Base-by-base conservation (phyloP, 192 early-diverging fungal genomes). In the Backusella mclennaniae region DNA sequence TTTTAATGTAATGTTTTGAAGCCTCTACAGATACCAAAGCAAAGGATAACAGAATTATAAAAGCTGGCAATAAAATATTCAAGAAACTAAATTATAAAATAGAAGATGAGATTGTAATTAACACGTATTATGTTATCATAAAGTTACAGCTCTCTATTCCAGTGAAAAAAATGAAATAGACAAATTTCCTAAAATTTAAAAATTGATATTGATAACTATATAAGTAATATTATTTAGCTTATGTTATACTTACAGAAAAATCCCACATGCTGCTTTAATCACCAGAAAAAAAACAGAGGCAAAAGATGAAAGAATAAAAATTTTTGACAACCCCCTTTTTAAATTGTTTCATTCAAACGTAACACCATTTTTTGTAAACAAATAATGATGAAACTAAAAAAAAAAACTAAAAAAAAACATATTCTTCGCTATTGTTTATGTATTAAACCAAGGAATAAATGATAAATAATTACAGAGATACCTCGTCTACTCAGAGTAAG, bases 61-160 rank as follows among this genome's bases (percentile, higher is more conserved):
- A 56, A 23, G 21, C 21, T 23, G 21, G 21, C 23, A 56, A 23
- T 56, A 56, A 8, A 9, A 21, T 21, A 56, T 56, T 56, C 11
- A 56, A 23, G 5, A 56, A 56, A 11, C 53, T 56, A 23, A 23
- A 11, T 56, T 11, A 14, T 7, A 53, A 53, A 56, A 23, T 23
- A 56, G 21, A 56, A 56, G 9, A 56, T 56, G 19, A 56, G 53
- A 56, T 56, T 23, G 26, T 26, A 56, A 56, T 23, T 6, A 9
- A 26, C 6, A 23, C 11, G 8, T 11, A 23, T 21, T 3, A 56
- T 12, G 52, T 73, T 84, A 82, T 39, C 75, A 84, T 4, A 84
- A 74, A 21, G 88, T 84, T 15, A 98, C 80, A 0, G 89, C 91
- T 19, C 79, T 69, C 87, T 86, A 91, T 17, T 78, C 78, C 35